These are phyloP conservation scores for Barnettozyma salicaria DNA, from an alignment of 805 yeast genomes.

Conservation along the genomic window DNA sequence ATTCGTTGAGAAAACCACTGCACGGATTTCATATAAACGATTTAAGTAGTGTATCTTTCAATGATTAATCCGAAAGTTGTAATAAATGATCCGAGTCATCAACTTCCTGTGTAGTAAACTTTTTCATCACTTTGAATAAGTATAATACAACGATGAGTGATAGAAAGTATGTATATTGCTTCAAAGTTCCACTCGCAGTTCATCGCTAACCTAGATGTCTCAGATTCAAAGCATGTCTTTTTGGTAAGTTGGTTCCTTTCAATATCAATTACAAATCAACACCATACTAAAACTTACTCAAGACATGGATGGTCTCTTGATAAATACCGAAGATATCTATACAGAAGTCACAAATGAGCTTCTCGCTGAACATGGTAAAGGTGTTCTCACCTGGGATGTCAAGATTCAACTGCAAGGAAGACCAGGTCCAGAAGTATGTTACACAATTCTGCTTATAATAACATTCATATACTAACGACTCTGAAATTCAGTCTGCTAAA, in stretches of 20 bases:
- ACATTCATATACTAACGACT: too few relatives aligned
- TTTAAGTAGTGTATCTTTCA: too few relatives aligned
- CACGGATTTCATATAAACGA: neutral
- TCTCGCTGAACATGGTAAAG: slow-evolving; percentile 63
- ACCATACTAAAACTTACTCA: neutral
- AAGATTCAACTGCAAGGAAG: slow-evolving; percentile 85
- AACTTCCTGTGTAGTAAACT: too few relatives aligned
- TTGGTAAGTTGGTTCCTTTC: slow-evolving; percentile 42
- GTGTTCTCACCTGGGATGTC: slow-evolving; percentile 84
- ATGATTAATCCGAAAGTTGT: too few relatives aligned
- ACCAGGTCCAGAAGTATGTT: slow-evolving; percentile 59
- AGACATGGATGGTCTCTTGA: slow-evolving; percentile 93
- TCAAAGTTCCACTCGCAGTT: neutral
- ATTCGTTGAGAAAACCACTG: neutral
- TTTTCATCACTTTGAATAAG: too few relatives aligned
- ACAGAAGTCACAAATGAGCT: slow-evolving; percentile 70
- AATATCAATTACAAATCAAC: neutral
- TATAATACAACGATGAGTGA: too few relatives aligned
- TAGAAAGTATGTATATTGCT: too few relatives aligned
- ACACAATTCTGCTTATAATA: neutral
- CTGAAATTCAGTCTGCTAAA: slow-evolving; percentile 42
- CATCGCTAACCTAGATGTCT: too few relatives aligned
- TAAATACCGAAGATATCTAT: slow-evolving; percentile 89
- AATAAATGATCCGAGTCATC: too few relatives aligned
- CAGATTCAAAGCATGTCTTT: slow-evolving; percentile 59